Percentiles rank a stretch among this genome's conserved stretches.
Evolutionary conservation across 2,329 filamentous ascomycete genomes (phyloP).

Genomic region (Furcasterigmium sp.): DNA sequence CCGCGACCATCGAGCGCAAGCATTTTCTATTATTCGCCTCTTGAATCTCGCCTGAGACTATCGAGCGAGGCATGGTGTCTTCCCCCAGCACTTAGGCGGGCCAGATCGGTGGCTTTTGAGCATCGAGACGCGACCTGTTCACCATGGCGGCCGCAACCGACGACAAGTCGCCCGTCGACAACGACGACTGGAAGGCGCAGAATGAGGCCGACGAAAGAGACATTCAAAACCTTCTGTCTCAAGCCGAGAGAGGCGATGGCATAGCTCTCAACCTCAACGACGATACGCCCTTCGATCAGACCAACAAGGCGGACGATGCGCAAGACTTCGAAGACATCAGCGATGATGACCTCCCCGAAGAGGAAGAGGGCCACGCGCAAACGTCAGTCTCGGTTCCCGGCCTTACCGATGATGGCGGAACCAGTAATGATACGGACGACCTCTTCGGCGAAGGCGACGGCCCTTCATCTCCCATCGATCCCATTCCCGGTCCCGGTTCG

Average conservation of each 20-base stretch:
- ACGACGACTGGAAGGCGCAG: constrained; percentile 35
- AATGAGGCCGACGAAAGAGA: constrained; percentile 43
- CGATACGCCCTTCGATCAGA: constrained; percentile 49
- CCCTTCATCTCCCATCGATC: constrained; percentile 39
- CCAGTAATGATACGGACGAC: constrained; percentile 58
- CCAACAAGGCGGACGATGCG: constrained; percentile 86
- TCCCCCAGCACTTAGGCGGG: not conserved
- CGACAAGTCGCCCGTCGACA: constrained; percentile 18
- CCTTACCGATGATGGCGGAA: constrained; percentile 54
- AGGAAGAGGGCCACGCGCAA: constrained; percentile 50
- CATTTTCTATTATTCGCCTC: too few species aligned
- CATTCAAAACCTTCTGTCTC: constrained; percentile 38
- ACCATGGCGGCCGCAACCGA: constrained; percentile 10
- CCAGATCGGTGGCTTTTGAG: constrained; percentile 8
- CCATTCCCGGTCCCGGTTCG: constrained; percentile 35
- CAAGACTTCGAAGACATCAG: constrained; percentile 87
- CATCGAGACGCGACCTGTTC: constrained; percentile 5
- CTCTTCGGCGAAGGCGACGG: constrained; percentile 60
- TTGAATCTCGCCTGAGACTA: too few species aligned
- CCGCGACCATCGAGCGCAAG: not conserved
- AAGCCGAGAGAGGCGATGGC: constrained; percentile 31
- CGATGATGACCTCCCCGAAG: constrained; percentile 85
- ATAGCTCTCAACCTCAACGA: constrained; percentile 36
- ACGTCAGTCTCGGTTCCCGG: constrained; percentile 44
- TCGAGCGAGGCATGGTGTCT: constrained; percentile 1